These are phyloP conservation scores for Talaromyces sp. DNA, from an alignment of 2,329 filamentous ascomycete genomes.

Conservation along the genomic window DNA sequence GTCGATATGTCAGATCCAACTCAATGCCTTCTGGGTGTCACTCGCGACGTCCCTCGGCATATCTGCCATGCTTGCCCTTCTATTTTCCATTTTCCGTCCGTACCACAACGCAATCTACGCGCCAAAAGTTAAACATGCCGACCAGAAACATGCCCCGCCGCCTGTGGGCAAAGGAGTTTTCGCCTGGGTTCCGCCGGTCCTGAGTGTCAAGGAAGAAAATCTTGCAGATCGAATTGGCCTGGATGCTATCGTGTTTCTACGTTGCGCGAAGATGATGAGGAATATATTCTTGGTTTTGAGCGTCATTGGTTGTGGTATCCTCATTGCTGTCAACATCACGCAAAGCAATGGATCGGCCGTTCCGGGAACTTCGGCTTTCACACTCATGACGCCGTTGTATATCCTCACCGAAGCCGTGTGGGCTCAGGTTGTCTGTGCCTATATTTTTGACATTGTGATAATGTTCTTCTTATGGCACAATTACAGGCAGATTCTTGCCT, in stretches of 20 bases:
- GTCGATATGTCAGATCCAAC: conserved; percentile 45
- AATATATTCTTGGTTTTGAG: conserved; percentile 78
- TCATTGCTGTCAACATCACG: conserved; percentile 75
- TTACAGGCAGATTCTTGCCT: conserved; percentile 67
- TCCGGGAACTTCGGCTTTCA: conserved; percentile 32
- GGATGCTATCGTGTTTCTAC: conserved; percentile 86
- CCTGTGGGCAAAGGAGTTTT: conserved; percentile 82
- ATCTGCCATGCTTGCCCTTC: conserved; percentile 67
- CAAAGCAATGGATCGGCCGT: conserved; percentile 41
- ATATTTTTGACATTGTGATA: conserved; percentile 70
- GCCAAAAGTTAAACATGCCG: conserved; percentile 87
- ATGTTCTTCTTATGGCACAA: conserved; percentile 86
- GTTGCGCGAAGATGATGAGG: conserved; percentile 84
- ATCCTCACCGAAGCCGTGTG: conserved; percentile 51
- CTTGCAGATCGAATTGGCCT: conserved; percentile 80
- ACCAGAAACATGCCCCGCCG: conserved; percentile 84
- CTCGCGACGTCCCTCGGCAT: conserved; percentile 75
- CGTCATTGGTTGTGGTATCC: conserved; percentile 68
- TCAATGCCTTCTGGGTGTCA: conserved; percentile 70
- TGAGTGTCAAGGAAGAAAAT: conserved; percentile 72
- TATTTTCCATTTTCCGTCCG: conserved; percentile 86
- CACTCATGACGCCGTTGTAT: conserved; percentile 51
- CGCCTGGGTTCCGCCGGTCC: conserved; percentile 77
- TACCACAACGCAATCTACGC: conserved; percentile 92
- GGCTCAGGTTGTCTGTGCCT: conserved; percentile 59